These are phyloP conservation scores for Phytopythium boreale DNA, from an alignment of 352 stramenopile species.

Conservation along the genomic window DNA sequence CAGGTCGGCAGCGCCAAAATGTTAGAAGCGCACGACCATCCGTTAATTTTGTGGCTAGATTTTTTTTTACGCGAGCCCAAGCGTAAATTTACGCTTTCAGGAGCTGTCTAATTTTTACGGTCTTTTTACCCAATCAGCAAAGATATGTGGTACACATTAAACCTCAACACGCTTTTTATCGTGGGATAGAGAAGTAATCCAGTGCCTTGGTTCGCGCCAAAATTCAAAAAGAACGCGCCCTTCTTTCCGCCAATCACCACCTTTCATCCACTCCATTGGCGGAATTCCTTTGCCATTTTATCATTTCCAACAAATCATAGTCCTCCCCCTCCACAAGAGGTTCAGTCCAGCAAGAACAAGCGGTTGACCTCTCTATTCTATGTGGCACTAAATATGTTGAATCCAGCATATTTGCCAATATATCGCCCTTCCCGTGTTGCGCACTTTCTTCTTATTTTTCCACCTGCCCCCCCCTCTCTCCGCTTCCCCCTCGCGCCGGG, in stretches of 20 bases:
- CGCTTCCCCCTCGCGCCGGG: neutral
- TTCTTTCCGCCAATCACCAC: neutral
- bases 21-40: too few relatives aligned
- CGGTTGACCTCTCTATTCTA: neutral
- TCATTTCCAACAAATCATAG: constrained; percentile 12
- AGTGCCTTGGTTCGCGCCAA: constrained; percentile 1
- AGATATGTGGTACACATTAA: too few relatives aligned
- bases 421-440: neutral
- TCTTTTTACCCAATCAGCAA: too few relatives aligned
- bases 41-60: too few relatives aligned
- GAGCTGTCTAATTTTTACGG: too few relatives aligned
- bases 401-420: neutral
- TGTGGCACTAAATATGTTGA: neutral
- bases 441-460: constrained; percentile 2
- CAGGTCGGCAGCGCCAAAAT: too few relatives aligned
- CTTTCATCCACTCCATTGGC: constrained; percentile 3
- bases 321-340: neutral
- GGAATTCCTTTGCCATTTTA: constrained; percentile 4
- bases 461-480: neutral
- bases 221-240: neutral
- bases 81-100: too few relatives aligned
- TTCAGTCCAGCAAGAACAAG: neutral
- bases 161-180: too few relatives aligned
- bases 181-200: too few relatives aligned
- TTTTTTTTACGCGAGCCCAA: too few relatives aligned